phyloP scores from a whole-genome alignment of 108 stramenopile species.

The Epipyxis sp. region DNA sequence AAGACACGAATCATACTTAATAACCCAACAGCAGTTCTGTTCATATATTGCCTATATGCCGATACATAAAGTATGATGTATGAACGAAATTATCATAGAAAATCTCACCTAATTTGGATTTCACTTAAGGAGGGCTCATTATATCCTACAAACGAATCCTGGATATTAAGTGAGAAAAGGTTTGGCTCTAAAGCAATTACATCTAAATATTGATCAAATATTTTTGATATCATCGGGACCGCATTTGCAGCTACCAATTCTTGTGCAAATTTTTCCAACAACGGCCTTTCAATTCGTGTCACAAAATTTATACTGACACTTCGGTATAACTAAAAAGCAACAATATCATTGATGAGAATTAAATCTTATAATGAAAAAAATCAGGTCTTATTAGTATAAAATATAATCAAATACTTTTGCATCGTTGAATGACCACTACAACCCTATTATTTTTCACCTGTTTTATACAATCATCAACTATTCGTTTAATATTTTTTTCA shows the following conservation, averaged over 20 bases:
- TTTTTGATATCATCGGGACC: conserved; percentile 66
- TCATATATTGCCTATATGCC: conserved; percentile 65
- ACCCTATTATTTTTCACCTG: conserved; percentile 36
- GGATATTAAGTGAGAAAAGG: conserved; percentile 75
- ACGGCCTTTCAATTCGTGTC: conserved; percentile 70
- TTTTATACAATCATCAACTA: conserved; percentile 74
- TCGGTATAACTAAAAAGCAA: conserved; percentile 65
- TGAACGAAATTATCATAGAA: no score
- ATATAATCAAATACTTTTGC: no score
- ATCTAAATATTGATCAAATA: conserved; percentile 89
- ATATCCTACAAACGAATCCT: conserved; percentile 72
- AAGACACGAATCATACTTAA: conserved; percentile 50
- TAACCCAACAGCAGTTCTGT: conserved; percentile 73
- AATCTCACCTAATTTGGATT: conserved; percentile 63
- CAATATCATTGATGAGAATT: neutral
- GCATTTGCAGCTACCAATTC: conserved; percentile 63
- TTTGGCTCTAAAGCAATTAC: conserved; percentile 81
- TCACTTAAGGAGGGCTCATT: conserved; percentile 73
- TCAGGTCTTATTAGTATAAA: no score
- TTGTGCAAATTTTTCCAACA: conserved; percentile 92
- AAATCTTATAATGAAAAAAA: no score
- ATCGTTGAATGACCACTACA: neutral
- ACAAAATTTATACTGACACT: conserved; percentile 77
- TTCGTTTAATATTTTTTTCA: conserved; percentile 73
- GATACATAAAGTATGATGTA: neutral